These are phyloP conservation scores for Lagenidium sp. DNA, from an alignment of 352 stramenopile genomes.

Conservation along the genomic window DNA sequence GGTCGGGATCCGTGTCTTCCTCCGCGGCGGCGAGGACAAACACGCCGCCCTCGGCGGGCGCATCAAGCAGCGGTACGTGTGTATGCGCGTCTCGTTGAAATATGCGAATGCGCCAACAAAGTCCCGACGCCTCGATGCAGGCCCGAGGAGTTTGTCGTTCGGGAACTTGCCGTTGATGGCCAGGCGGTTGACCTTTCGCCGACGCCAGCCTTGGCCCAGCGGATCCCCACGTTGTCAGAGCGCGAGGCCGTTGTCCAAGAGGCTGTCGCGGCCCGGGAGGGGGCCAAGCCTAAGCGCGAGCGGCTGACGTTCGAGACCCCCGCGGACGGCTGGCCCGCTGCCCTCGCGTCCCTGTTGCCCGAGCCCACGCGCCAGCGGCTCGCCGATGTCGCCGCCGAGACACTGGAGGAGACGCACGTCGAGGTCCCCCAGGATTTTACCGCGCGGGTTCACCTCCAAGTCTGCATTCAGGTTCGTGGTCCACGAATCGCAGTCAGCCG, in stretches of 20 bases:
- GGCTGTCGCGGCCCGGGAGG: slow-evolving; percentile 16
- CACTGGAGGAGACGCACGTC: slow-evolving; percentile 5
- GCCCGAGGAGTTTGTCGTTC: slow-evolving; percentile 51
- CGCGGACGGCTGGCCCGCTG: slow-evolving; percentile 25
- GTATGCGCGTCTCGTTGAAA: not conserved
- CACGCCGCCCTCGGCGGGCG: not conserved
- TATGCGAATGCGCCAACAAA: not conserved
- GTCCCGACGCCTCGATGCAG: not conserved
- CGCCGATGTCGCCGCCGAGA: slow-evolving; percentile 2
- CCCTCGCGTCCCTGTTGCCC: not conserved
- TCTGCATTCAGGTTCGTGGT: slow-evolving; percentile 56
- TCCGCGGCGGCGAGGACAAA: not conserved
- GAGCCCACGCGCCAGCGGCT: slow-evolving; percentile 4
- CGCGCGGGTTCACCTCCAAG: slow-evolving; percentile 56
- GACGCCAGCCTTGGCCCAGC: slow-evolving; percentile 6
- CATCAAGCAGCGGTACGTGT: not conserved
- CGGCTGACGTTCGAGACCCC: slow-evolving; percentile 44
- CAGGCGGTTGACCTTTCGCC: slow-evolving; percentile 26
- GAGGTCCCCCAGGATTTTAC: slow-evolving; percentile 30
- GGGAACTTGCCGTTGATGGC: slow-evolving; percentile 39
- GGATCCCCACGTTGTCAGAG: slow-evolving; percentile 25
- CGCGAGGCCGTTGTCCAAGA: slow-evolving; percentile 20
- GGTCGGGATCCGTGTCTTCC: not conserved
- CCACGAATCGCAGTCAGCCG: not conserved
- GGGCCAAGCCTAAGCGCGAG: slow-evolving; percentile 16